phyloP scores from a whole-genome alignment of 805 yeast species.

The Vanderwaltozyma tropicalis region DNA sequence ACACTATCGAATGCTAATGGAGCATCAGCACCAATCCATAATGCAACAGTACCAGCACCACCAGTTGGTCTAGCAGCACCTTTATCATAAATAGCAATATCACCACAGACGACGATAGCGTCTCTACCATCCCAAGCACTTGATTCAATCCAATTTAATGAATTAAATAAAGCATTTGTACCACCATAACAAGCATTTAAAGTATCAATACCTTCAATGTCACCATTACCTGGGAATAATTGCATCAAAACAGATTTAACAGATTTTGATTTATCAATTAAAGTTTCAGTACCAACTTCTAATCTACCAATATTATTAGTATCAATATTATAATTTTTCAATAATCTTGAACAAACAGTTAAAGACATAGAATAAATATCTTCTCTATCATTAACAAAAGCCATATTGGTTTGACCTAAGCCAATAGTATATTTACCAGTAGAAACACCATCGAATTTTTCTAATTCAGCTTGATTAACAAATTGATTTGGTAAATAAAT shows the following conservation, averaged over 20 bases:
- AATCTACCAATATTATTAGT: conserved; percentile 77
- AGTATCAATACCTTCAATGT: conserved; percentile 93
- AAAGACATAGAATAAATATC: conserved; percentile 91
- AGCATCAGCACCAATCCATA: conserved; percentile 94
- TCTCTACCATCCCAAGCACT: conserved; percentile 97
- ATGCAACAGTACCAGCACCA: conserved; percentile 95
- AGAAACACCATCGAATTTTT: conserved; percentile 73
- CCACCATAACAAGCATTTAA: conserved; percentile 98
- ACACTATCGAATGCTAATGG: conserved; percentile 85
- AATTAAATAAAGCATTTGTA: conserved; percentile 86
- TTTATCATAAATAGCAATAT: conserved; percentile 91
- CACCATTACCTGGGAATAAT: conserved; percentile 77
- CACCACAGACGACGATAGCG: conserved; percentile 95
- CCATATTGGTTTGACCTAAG: conserved; percentile 96
- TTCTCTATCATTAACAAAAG: conserved; percentile 93
- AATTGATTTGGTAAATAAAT: conserved; percentile 76
- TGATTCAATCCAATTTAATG: conserved; percentile 93
- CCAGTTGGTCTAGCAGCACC: conserved; percentile 99
- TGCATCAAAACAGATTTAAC: conserved; percentile 94
- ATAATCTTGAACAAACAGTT: conserved; percentile 71
- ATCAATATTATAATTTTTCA: conserved; percentile 76
- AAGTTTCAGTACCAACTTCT: conserved; percentile 97
- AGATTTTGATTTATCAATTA: conserved; percentile 92
- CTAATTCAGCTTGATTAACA: conserved; percentile 84
- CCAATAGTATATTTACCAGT: conserved; percentile 97